Base-by-base conservation (phyloP, 164 flowering plant species). In the Umbilicus rupestris region DNA sequence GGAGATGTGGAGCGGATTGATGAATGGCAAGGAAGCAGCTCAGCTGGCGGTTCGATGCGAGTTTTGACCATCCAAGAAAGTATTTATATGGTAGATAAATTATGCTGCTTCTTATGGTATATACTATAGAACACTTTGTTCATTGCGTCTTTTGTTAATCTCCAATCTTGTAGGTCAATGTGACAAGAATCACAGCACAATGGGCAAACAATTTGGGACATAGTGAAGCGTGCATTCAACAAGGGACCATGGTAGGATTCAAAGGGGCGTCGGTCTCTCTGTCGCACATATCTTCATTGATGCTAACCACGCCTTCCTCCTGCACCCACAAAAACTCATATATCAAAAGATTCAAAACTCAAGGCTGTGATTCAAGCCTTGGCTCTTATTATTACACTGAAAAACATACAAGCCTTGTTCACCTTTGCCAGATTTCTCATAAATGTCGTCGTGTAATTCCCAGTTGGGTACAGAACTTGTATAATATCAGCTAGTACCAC, bases 361-460 rank as follows among this genome's bases (percentile, higher is more conserved):
- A 9, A 16, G 19, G 24, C 14, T 30, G 26, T 0, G 44, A 35
- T 62, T 35, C 16, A 1, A 65, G 39, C 47, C 37, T 35, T 35
- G 37, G 46, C 24, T 64, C n/a, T 16, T 24, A 3, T 41, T 55
- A 39, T 29, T 39, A 5, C 9, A 58, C 9, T 1, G 0, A 17
- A 16, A 17, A 11, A 7, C 17, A 44, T 44, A 60, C 2, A 7
- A 41, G 26, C 15, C 37, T 8, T 17, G 5, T 15, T 19, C 41
- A 90, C 99, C 96, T 88, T 89, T 0, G 86, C 92, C 29, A 95
- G 79, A 73, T 95, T 95, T 66, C 99, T 84, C 8, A 92, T 78
- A 69, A 77, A 91, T 37, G 85, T 82, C 0, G 89, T 88, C 0
- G 80, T 82, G 78, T 89, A 89, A 68, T 85, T 85, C 71, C 89